phyloP scores from a whole-genome alignment of 768 basidiomycete genomes.

The Antrodiella citrinella region DNA sequence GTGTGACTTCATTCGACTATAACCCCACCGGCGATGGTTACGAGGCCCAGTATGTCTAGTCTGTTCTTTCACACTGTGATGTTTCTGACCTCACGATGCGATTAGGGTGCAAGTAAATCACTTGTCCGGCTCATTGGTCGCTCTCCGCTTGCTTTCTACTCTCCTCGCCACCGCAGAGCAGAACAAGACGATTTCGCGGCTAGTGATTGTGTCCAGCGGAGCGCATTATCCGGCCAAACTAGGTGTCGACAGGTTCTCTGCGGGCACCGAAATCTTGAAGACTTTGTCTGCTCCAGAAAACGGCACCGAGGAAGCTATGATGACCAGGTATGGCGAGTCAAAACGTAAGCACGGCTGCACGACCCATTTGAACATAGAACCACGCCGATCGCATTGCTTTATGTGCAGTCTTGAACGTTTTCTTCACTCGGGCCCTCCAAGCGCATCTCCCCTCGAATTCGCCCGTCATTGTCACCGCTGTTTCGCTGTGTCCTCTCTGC shows the following conservation, averaged over 20 bases:
- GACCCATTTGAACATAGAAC: neutral
- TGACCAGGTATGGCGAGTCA: neutral
- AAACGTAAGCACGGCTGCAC: constrained; percentile 1
- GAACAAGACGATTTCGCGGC: constrained; percentile 1
- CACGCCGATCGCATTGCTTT: no score
- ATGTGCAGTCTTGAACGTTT: constrained; percentile 9
- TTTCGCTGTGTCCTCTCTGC: no score
- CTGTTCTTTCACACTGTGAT: neutral
- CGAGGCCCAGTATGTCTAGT: constrained; percentile 17
- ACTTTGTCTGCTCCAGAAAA: neutral
- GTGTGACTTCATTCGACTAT: constrained; percentile 12
- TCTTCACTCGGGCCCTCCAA: constrained; percentile 11
- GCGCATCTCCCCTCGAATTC: constrained; percentile 22
- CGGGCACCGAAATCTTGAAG: neutral
- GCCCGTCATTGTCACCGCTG: constrained; percentile 23
- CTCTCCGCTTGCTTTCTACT: constrained; percentile 33
- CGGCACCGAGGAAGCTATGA: neutral
- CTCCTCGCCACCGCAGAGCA: constrained; percentile 28
- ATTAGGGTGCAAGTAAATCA: constrained; percentile 40
- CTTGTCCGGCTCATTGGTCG: constrained; percentile 31
- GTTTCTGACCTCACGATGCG: neutral
- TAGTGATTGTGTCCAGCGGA: constrained; percentile 6
- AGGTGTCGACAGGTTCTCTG: neutral
- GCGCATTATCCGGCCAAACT: neutral
- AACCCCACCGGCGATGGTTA: constrained; percentile 21